Evolutionary conservation across 2,329 filamentous ascomycete genomes (phyloP), one percentile per base, ranked within the genome.

Genomic region (Cladosporium austrohemisphaericum): DNA sequence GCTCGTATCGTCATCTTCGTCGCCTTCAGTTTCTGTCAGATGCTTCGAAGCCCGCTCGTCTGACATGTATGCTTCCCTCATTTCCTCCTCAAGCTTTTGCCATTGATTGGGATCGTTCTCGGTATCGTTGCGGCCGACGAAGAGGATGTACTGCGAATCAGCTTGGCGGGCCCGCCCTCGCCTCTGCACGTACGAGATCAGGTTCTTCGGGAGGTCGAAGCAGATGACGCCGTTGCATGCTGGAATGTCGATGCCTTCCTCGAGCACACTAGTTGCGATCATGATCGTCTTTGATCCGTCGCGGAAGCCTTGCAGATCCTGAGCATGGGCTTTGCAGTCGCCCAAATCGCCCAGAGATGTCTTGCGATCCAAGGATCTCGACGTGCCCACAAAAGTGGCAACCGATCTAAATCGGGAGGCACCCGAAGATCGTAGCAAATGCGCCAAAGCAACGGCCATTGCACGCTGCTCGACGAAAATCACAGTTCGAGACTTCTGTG

Each of bases 51-150:
- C 14, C 14, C 41, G 28, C 11, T 18, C 16, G 23, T 35, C 41
- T 14, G 22, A 8, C 53, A 83, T 76, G 58, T 88, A 94, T 0
- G 77, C 75, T 38, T 68, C 63, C 57, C 83, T 86, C 84, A 95
- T 90, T n/a, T 80, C 72, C 3, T 74, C 65, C 62, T 96, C 92
- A 13, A 93, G 72, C 0, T 64, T 60, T 20, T 80, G 70, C 85
- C 88, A 95, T 20, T 77, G 73, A 2, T 65, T 57, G 2, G 74
- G 55, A 36, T 65, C 60, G 20, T 60, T 55, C 3, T 65, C 55
- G 20, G 58, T 49, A 33, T 71, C 60, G 26, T 65, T 57, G 3
- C 69, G 59, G 52, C 73, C 63, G 11, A 76, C 63, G 54, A 84
- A 71, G 2, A 84, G 63, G 49, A 70, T 72, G 64, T 77, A 78